Conservation (phyloP, 2,329 filamentous ascomycete genomes). For the Cytospora chrysosperma region DNA sequence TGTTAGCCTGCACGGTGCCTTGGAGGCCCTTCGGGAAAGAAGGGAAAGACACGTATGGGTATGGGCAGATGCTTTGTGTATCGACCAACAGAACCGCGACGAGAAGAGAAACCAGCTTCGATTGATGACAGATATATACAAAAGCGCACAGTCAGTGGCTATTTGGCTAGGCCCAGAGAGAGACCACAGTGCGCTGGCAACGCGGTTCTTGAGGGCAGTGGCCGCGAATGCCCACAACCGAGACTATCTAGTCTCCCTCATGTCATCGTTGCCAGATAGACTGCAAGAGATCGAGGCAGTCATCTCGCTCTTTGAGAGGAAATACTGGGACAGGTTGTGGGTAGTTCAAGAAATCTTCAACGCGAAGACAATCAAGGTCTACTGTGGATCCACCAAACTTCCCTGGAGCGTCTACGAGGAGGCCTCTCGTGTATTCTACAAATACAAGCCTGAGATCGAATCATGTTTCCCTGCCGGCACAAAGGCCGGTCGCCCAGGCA, state of each 20-base stretch:
- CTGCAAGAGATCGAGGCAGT: conserved; percentile 5
- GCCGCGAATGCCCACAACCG: no score
- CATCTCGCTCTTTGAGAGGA: conserved; percentile 34
- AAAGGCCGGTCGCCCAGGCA: no score
- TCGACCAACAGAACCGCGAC: neutral
- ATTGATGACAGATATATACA: neutral
- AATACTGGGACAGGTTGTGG: conserved; percentile 38
- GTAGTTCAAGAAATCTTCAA: conserved; percentile 35
- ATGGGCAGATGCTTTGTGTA: conserved; percentile 10
- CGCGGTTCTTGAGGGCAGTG: neutral
- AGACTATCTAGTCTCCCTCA: no score
- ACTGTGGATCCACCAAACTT: conserved; percentile 27
- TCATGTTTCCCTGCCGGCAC: neutral
- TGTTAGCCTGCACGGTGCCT: neutral
- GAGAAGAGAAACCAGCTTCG: neutral
- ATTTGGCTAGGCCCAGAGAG: conserved; percentile 3
- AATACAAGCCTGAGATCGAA: neutral
- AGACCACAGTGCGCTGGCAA: neutral
- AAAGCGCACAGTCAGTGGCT: neutral
- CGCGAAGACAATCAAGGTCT: conserved; percentile 27
- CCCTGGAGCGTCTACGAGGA: neutral
- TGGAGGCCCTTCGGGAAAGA: neutral
- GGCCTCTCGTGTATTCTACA: neutral
- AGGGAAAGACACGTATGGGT: neutral
- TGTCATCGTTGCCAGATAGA: neutral